Base-by-base conservation (phyloP, 768 basidiomycete species). In the Phaeotremella skinneri region DNA sequence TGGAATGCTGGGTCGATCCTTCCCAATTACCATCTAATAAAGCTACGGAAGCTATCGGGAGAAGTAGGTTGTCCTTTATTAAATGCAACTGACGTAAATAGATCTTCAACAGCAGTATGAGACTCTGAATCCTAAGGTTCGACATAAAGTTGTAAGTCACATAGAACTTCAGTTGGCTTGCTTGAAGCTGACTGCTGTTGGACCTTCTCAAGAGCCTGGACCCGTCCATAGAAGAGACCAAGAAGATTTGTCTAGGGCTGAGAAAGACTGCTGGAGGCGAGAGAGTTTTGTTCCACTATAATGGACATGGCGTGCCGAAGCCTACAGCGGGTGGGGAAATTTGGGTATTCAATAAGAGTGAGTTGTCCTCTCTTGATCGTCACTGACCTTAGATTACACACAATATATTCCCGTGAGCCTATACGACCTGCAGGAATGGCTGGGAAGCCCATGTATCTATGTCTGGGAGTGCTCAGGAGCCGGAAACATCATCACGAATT, bases 381-480 rank as follows among this genome's bases (percentile, higher is more conserved):
- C 34, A 43, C 56, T 62, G 20, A 48, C 48, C 3, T 13, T 45
- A 76, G 75, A 85, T 66, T 98, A 98, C 76, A 97, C 96, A 0
- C 94, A 99, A 77, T 99, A 99, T 73, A 98, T 98, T 59, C 96
- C 96, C 0, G 89, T 98, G 11, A 92, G 91, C 17, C 81, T 99
- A 42, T 87, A 87, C 76, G 96, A 99, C 67, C 82, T 99, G 16
- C 93, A 98, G 74, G 84, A 81, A 20, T 97, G 92, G 91, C 80
- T 98, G 3, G 91, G 91, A 47, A 75, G 91, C 0, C 96, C 96
- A 0, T 90, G 89, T 29, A 90, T 98, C 27, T 98, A 93, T 75
- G 90, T 99, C 54, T 99, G 96, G 96, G 96, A 99, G 73, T 97
- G 93, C 75, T 93, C 91, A 1, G 90, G 90, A n/a, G 94, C 96